Base-by-base conservation (phyloP, 2,329 filamentous ascomycete genomes). In the Xylaria sp. region DNA sequence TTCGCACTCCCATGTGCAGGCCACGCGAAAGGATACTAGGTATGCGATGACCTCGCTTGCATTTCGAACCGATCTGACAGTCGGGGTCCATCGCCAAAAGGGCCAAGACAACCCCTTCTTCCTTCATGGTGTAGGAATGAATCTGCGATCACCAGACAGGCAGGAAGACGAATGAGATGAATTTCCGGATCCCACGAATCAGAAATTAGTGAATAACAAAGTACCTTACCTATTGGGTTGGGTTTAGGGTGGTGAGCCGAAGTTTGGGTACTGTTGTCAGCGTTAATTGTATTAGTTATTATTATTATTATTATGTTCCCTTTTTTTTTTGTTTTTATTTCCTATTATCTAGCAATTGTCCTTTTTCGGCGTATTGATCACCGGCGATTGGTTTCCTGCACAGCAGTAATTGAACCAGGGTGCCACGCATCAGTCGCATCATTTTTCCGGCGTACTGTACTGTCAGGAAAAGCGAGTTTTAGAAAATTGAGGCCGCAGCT, bases 301-400 rank as follows among this genome's bases (percentile, higher is more conserved):
- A 32, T 13, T 44, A 42, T 51, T 40, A 9, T 9, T 42, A 47
- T 25, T 0, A 40, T 3, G 12, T 21, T 32, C 13, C 12, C 13
- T 23, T 23, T 50, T 50, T 25, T 25, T 50, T 50, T 25, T 27
- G 2, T 25, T 23, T 50, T 21, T 50, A 9, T 32, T 50, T 23
- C 21, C 5, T 47, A n/a, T 21, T 8, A 3, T 48, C 44, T 8
- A 27, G 48, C 9, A n/a, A 44, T 44, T 23, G 27, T 35, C 32
- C 32, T 35, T 44, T 57, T 48, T 66, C 58, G 64, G 58, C 32
- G 25, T 12, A 62, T 62, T 61, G 51, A 57, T 55, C 50, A 51
- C 50, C 51, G 58, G 51, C 23, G 18, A 47, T 55, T 47, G 25
- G 32, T 29, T 54, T 54, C 8, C 16, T 5, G 5, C 40, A n/a